Evolutionary conservation across 768 basidiomycete species (phyloP).

Genomic region (Tulasnella sp.): DNA sequence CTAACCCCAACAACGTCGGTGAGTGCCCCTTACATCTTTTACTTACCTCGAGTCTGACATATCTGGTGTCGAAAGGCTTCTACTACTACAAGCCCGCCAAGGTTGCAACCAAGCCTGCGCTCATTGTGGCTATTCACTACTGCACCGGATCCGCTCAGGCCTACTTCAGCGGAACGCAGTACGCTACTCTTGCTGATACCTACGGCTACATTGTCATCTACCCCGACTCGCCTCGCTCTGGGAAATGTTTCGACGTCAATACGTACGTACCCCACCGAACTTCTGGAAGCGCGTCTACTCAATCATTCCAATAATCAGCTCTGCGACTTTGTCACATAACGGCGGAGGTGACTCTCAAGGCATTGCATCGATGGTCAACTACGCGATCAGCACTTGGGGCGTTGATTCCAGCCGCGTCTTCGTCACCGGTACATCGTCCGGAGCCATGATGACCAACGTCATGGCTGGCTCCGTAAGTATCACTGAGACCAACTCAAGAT

Average conservation of each 20-base stretch:
- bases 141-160: constrained; percentile 42
- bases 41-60: background rate
- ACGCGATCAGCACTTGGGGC: constrained; percentile 1
- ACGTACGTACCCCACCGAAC: constrained; percentile 18
- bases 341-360: constrained; percentile 35
- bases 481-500: background rate
- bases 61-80: constrained; percentile 21
- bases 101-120: constrained; percentile 30
- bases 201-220: constrained; percentile 43
- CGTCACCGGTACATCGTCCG: constrained; percentile 41
- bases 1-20: background rate
- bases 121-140: constrained; percentile 38
- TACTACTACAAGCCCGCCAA: constrained; percentile 25
- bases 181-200: constrained; percentile 38
- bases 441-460: constrained; percentile 18
- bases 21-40: background rate
- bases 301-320: constrained; percentile 34
- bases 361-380: constrained; percentile 5
- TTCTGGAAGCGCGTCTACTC: constrained; percentile 33
- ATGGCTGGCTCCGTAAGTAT: background rate
- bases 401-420: constrained; percentile 30
- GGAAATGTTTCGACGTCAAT: background rate
- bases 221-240: constrained; percentile 19
- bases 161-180: constrained; percentile 39
- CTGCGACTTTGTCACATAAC: constrained; percentile 42